These are phyloP conservation scores for Phlyctochytrium planicorne DNA, from an alignment of 192 early-diverging fungal genomes.

Conservation along the genomic window DNA sequence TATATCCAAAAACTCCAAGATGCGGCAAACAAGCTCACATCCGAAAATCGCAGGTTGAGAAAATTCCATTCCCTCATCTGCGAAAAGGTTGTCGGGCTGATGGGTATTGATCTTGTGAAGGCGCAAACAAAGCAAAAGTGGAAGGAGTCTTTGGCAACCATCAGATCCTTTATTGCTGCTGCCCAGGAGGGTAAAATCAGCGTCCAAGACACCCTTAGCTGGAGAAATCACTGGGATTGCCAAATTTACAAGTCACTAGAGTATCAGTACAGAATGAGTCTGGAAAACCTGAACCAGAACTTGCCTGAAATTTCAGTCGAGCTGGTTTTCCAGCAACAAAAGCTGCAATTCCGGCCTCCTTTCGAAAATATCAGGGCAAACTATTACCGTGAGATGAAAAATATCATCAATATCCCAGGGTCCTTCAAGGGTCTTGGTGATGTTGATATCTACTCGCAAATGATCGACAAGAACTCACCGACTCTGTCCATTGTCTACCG, in stretches of 20 bases:
- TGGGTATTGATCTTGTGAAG: slow-evolving; percentile 47
- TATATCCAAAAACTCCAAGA: slow-evolving; percentile 48
- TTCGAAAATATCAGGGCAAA: slow-evolving; percentile 64
- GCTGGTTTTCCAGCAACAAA: slow-evolving; percentile 53
- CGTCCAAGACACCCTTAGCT: slow-evolving; percentile 38
- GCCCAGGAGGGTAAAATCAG: slow-evolving; percentile 42
- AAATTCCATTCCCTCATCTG: slow-evolving; percentile 43
- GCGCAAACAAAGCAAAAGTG: slow-evolving; percentile 46
- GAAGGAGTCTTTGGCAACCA: slow-evolving; percentile 50
- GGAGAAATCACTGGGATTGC: slow-evolving; percentile 57
- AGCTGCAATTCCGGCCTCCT: slow-evolving; percentile 52
- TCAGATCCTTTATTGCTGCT: slow-evolving; percentile 36
- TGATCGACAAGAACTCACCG: slow-evolving; percentile 47
- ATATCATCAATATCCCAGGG: slow-evolving; percentile 57
- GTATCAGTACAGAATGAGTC: slow-evolving; percentile 48
- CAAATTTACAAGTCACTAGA: slow-evolving; percentile 63
- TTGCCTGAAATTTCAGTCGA: slow-evolving; percentile 61
- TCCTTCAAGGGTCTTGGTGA: slow-evolving; percentile 50
- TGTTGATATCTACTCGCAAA: slow-evolving; percentile 36
- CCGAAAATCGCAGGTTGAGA: slow-evolving; percentile 45
- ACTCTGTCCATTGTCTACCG: slow-evolving; percentile 47
- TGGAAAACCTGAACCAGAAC: slow-evolving; percentile 46
- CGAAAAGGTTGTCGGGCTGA: slow-evolving; percentile 39
- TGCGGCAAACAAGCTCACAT: slow-evolving; percentile 44
- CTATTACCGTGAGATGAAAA: slow-evolving; percentile 64